Base-by-base conservation (phyloP, 805 yeast genomes). In the Blastobotrys parvus region DNA sequence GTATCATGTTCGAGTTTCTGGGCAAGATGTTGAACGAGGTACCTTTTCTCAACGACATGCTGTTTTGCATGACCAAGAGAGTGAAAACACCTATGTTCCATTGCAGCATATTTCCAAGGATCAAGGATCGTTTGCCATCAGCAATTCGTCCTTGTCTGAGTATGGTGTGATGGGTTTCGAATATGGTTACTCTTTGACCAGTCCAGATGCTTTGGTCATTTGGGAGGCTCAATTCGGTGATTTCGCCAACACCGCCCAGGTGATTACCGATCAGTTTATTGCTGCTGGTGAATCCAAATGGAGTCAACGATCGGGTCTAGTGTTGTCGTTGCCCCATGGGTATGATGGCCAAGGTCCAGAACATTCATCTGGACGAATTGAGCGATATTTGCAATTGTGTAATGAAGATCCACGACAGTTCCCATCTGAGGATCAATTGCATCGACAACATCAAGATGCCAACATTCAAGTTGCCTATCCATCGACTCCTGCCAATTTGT, bases 221-320 rank as follows among this genome's bases (percentile, higher is more conserved):
- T 92, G 99, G 99, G 99, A 92, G 72, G 98, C 97, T 45, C 99
- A 92, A 74, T 92, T 92, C 58, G 99, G 99, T 78, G 99, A 92
- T 71, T 92, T 92, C 60, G 99, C 98, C 60, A 92, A 92, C 76
- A 92, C 97, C 54, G 98, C 97, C 16, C 98, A 92, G 73, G 97
- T 92, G 51, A 84, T 92, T 56, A 75, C 86, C 56, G 99, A 92
- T 67, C 98, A 92, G 73, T 92, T 92, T 65, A 77, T 92, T 61
- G 84, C 97, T 36, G 86, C 89, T 62, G 98, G 94, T 65, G 99
- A 92, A 72, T 78, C 89, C 54, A 92, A 92, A 72, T 92, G 99
- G 99, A 84, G 86, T 65, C 98, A 92, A 75, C 84, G 99, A 70
- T 86, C 96, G 11, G 99, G 99, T 64, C 63, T 92, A 47, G 95